Base-by-base conservation (phyloP, 768 basidiomycete species). In the Panellus pusillus region DNA sequence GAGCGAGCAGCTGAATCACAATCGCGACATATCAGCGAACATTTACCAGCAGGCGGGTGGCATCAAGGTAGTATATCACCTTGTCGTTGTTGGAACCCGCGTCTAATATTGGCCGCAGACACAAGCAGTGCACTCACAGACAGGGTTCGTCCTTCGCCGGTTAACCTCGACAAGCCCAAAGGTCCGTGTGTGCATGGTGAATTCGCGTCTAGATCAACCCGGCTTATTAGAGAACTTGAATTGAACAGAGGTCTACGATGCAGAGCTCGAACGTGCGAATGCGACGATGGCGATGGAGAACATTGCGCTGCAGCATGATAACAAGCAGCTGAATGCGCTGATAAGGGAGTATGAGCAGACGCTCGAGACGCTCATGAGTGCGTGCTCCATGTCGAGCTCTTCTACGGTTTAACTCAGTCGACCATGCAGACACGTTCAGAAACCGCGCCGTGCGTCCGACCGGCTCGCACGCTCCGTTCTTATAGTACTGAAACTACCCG, bases 281-380 rank as follows among this genome's bases (percentile, higher is more conserved):
- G 70, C 78, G 4, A 77, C 82, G 44, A 86, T 98, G 63, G 73
- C 80, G 5, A 71, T 80, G 19, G 95, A 99, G 68, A 99, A 98
- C 67, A 87, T 89, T 61, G 72, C 74, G 6, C 74, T 99, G 39
- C 83, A 91, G 63, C 83, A 96, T 62, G 97, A 98, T 72, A 99
- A 98, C 76, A 96, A 97, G 67, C 96, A 98, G 62, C 79, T 99
- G 29, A 91, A 87, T 60, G 74, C 80, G 6, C 75, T 99, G 48
- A 87, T 98, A 63, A 94, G 94, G 64, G 97, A 99, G 68, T 98
- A 97, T 65, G 97, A 99, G 68, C 89, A 92, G 65, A 98, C 96
- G 0, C 74, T 99, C 29, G 97, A 99, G 70, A 90, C 81, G 7
- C 83, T 98, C 40, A 99, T 99, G 97, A 82, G 86, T 78, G 64